These are phyloP conservation scores for Gentiana dahurica DNA, from an alignment of 257 asterid genomes.

Conservation along the genomic window DNA sequence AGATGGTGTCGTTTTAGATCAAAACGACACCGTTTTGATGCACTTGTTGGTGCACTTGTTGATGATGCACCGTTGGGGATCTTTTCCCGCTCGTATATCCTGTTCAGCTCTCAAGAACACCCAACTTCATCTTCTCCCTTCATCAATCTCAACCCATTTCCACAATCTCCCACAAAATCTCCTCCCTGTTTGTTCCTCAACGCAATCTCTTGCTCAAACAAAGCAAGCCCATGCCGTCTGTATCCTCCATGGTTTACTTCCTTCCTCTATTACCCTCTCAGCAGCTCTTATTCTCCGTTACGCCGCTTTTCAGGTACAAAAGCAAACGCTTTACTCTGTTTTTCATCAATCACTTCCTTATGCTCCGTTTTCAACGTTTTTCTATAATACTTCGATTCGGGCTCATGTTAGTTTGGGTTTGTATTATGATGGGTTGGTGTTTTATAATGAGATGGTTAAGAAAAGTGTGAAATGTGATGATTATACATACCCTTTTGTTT, in stretches of 20 bases:
- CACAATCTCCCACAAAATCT: conserved; percentile 17
- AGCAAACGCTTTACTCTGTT: conserved; percentile 17
- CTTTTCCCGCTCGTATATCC: conserved; percentile 17
- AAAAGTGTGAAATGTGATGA: conserved; percentile 38
- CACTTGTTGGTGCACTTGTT: no score
- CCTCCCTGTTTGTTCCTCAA: conserved; percentile 32
- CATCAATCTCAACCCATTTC: conserved; percentile 4
- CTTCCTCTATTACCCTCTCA: conserved; percentile 45
- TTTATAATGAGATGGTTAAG: conserved; percentile 43
- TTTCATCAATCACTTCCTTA: conserved; percentile 29
- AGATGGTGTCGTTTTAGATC: no score
- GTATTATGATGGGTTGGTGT: conserved; percentile 17
- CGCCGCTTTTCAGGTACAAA: conserved; percentile 29
- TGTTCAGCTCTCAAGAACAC: conserved; percentile 12
- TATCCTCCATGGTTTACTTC: conserved; percentile 40
- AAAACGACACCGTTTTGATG: no score
- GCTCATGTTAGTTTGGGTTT: conserved; percentile 23
- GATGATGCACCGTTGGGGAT: no score
- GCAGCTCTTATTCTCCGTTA: conserved; percentile 67
- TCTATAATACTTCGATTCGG: conserved; percentile 56
- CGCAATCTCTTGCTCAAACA: conserved; percentile 35
- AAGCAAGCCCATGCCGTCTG: conserved; percentile 53
- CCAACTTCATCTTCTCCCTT: conserved; percentile 6
- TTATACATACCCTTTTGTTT: conserved; percentile 60
- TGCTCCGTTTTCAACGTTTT: conserved; percentile 52